Base-by-base conservation (phyloP, 164 flowering plant genomes). In the Warburgia ugandensis region DNA sequence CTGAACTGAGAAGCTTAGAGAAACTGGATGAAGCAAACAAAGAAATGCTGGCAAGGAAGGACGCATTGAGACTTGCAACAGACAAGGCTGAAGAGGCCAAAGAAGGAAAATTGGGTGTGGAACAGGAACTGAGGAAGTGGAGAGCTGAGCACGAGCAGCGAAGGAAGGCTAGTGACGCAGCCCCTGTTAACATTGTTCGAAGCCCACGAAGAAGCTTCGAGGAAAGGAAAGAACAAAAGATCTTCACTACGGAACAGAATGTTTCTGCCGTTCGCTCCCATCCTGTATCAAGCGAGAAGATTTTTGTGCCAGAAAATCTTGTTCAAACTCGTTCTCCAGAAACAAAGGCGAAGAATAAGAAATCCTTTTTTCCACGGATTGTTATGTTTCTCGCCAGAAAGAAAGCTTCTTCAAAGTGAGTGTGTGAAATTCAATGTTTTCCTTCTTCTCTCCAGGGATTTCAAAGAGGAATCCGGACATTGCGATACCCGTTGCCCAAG, bases 51-150 rank as follows among this genome's bases (percentile, higher is more conserved):
- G 59, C 59, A 1, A 72, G 66, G 52, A 82, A 75, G 64, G 81
- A 74, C 49, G 79, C 77, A 6, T 58, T 86, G 45, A 60, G 48
- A 48, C 30, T 49, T 48, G 94, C 95, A 25, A 25, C 57, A 69
- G 77, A 79, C 50, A 88, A 76, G 66, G 85, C 95, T 22, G 89
- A 79, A 66, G 71, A 68, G 62, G 96, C 97, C 16, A 71, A 76
- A 66, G 78, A 77, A 71, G 97, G 97, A 29, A 86, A 92, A 58
- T 47, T 88, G 65, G 83, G 86, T 2, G 77, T 79, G 3, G 99
- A 92, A 55, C 95, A 92, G 50, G 89, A 92, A 61, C 42, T 92
- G 64, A 80, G 99, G 54, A 81, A 73, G 51, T 86, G 99, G 99
- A 76, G 99, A 66, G 73, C 91, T 8, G 86, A 86, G 52, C 81